Percentiles rank a stretch among this genome's conserved stretches.
Conservation (phyloP, 441 rosid genomes). For the Biscutella auriculata region DNA sequence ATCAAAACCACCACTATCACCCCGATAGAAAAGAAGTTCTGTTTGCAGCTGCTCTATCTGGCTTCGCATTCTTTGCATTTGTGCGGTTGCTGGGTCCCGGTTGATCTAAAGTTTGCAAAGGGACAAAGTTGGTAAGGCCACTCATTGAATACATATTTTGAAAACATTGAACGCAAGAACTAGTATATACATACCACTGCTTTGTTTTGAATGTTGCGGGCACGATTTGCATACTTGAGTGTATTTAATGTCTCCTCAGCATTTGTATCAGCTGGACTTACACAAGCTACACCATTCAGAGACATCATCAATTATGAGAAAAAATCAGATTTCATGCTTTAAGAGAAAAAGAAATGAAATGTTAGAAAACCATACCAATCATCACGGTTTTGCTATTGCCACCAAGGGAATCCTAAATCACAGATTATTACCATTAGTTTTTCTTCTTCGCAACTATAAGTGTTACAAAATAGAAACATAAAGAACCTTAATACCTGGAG, state of each 20-base stretch:
- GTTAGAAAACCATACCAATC: constrained; percentile 59
- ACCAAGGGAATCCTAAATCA: constrained; percentile 78
- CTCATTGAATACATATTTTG: not conserved
- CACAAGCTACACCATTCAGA: constrained; percentile 56
- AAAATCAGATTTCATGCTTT: not conserved
- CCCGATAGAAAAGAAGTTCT: constrained; percentile 67
- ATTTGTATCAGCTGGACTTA: constrained; percentile 96
- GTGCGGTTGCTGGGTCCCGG: constrained; percentile 80
- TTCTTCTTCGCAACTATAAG: not conserved
- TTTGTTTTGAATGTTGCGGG: constrained; percentile 93
- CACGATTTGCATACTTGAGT: constrained; percentile 90
- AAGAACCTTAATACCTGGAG: constrained; percentile 43
- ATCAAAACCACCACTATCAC: constrained; percentile 56
- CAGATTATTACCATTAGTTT: constrained; percentile 13
- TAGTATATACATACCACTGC: constrained; percentile 54
- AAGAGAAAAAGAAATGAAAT: not conserved
- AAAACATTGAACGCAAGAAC: not conserved
- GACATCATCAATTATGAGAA: not conserved
- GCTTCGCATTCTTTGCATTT: constrained; percentile 78
- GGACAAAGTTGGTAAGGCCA: not conserved
- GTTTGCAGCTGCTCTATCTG: constrained; percentile 91
- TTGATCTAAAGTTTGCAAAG: constrained; percentile 40
- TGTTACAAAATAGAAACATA: not conserved
- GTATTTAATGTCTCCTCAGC: constrained; percentile 95
- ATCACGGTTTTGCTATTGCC: constrained; percentile 97